Conservation (phyloP, 2,329 filamentous ascomycete species). For the Xylariaceae sp. region DNA sequence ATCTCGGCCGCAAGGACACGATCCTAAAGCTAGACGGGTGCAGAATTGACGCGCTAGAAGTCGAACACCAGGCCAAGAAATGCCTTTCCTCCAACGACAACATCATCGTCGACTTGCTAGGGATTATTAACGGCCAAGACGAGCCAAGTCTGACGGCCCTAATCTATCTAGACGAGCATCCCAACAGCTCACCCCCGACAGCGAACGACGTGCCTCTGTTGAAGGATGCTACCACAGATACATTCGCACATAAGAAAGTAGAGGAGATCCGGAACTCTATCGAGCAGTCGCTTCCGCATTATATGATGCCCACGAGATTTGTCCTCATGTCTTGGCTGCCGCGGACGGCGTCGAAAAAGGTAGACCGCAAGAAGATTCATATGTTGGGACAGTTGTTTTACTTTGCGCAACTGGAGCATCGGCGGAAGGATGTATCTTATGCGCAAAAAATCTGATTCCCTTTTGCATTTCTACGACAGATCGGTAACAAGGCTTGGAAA, state of each 20-base stretch:
- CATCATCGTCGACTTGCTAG: constrained; percentile 26
- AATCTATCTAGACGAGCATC: constrained; percentile 28
- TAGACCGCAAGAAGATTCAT: constrained; percentile 30
- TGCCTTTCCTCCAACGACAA: constrained; percentile 29
- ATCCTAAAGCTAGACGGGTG: constrained; percentile 31
- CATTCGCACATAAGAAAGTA: constrained; percentile 19
- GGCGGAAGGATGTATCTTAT: constrained; percentile 24
- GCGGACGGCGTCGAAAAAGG: constrained; percentile 27
- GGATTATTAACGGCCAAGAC: constrained; percentile 28
- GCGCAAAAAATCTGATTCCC: constrained; percentile 18
- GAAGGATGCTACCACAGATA: constrained; percentile 23
- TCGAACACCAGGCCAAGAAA: constrained; percentile 30
- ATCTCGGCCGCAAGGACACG: constrained; percentile 27
- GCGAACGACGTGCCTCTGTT: constrained; percentile 14
- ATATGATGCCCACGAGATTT: constrained; percentile 30
- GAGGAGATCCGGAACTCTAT: constrained; percentile 23
- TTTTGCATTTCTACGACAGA: too few relatives aligned
- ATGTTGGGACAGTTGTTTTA: constrained; percentile 29
- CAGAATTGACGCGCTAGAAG: constrained; percentile 28
- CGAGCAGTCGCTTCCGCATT: constrained; percentile 25
- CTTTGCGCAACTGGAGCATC: constrained; percentile 20
- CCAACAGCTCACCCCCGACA: constrained; percentile 14
- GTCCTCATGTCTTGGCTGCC: constrained; percentile 31
- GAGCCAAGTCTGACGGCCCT: constrained; percentile 28
- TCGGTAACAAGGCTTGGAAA: too few relatives aligned